Base-by-base conservation (phyloP, 305 asterid genomes). In the Fraxinus sp. region DNA sequence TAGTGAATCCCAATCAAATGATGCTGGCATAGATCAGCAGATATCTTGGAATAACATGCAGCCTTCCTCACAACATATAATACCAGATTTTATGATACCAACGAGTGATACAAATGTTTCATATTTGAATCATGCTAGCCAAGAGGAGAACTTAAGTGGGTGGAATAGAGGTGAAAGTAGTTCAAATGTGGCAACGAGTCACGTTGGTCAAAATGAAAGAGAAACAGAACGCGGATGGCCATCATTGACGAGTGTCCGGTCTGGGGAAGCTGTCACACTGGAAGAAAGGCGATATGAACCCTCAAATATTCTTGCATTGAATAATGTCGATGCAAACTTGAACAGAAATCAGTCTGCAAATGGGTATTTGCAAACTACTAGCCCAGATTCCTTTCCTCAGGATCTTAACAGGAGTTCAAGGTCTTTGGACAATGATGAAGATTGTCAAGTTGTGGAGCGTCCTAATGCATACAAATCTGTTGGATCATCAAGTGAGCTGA, bases 161-260 rank as follows among this genome's bases (percentile, higher is more conserved):
- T 91, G 97, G 95, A 87, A 80, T 85, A 86, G 87, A 49, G 97
- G 97, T 33, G 97, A 93, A 88, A 78, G 91, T 84, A 91, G 98
- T 87, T 92, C 97, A 59, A 79, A 88, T 78, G 79, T 80, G 35
- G 78, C 87, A 71, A 93, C 78, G n/a, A 81, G 66, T 86, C 93
- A 87, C 66, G 88, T 66, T 30, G 81, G 84, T 68, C 89, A 82
- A 74, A 88, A 70, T 79, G 95, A 89, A 82, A 85, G 84, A 83
- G 88, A 87, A 80, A 59, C 87, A 76, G 95, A 91, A 78, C 88
- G 84, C 30, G 80, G 85, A 59, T 87, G 96, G 94, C 16, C 88
- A 75, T 78, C 86, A 22, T 75, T 86, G 36, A 64, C 74, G 13
- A 83, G 78, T 75, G 82, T 77, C 72, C 74, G 37, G 74, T 62